Evolutionary conservation across 345 rosid species (phyloP).

Genomic region (Garcia nutans): DNA sequence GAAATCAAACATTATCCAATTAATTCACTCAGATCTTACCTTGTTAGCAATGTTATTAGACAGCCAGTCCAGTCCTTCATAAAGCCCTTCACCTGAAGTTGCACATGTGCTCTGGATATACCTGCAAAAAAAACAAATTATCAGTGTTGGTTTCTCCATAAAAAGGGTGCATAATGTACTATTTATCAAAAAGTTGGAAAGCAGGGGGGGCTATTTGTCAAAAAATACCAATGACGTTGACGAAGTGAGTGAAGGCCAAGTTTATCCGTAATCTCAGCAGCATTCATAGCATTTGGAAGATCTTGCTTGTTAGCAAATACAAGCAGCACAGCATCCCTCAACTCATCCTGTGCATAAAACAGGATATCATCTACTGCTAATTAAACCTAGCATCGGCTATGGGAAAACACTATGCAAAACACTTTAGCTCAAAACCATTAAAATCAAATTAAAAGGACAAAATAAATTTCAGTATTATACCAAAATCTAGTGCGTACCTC

Average conservation of each 20-base stretch:
- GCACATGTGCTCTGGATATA: conserved; percentile 86
- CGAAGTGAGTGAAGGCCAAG: conserved; percentile 86
- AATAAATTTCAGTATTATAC: no score
- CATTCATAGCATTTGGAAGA: conserved; percentile 86
- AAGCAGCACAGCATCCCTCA: conserved; percentile 92
- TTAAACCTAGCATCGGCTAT: neutral
- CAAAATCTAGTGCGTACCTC: conserved; percentile 42
- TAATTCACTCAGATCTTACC: conserved; percentile 16
- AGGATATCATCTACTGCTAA: neutral
- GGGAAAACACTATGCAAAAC: neutral
- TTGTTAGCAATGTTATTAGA: conserved; percentile 75
- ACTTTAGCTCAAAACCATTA: neutral
- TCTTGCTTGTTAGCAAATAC: conserved; percentile 90
- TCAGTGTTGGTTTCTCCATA: neutral
- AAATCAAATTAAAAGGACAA: no score
- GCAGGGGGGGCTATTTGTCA: neutral
- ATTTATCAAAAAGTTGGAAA: neutral
- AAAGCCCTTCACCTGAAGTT: conserved; percentile 75
- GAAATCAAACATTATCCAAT: neutral
- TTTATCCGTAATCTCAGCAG: conserved; percentile 82
- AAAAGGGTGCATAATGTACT: neutral
- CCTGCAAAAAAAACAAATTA: conserved; percentile 35
- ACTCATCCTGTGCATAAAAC: conserved; percentile 50
- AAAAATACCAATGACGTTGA: conserved; percentile 67
- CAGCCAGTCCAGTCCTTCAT: conserved; percentile 83